Percentiles rank a stretch among this genome's conserved stretches.
phyloP scores from a whole-genome alignment of 2,329 filamentous ascomycete genomes.

The Xylariaceae sp. region DNA sequence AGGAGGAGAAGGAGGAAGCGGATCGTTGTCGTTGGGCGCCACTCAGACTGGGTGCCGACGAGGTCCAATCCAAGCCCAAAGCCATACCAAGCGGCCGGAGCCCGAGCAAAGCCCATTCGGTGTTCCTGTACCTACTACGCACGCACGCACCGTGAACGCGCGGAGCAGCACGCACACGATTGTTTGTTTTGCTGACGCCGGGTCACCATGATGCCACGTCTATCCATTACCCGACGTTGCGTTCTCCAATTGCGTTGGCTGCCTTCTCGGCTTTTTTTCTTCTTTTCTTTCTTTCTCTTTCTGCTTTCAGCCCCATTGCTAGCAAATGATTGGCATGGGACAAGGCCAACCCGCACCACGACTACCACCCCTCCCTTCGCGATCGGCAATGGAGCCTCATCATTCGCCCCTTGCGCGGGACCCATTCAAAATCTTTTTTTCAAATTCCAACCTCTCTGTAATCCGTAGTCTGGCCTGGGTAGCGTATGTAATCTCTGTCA shows the following conservation, averaged over 20 bases:
- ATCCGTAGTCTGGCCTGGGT: neutral
- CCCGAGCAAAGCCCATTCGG: neutral
- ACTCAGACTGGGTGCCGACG: constrained; percentile 5
- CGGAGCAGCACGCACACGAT: neutral
- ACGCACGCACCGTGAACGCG: constrained; percentile 19
- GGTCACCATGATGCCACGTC: constrained; percentile 28
- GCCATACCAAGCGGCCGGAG: neutral
- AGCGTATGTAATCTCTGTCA: constrained; percentile 16
- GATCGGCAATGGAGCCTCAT: constrained; percentile 9
- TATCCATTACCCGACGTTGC: constrained; percentile 19
- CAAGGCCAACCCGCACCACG: neutral
- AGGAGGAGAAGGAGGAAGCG: too few species aligned
- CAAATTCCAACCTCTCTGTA: neutral
- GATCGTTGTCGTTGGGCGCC: constrained; percentile 11
- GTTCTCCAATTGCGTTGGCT: constrained; percentile 11
- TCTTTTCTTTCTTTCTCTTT: neutral
- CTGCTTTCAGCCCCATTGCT: constrained; percentile 5
- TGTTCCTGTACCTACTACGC: constrained; percentile 10
- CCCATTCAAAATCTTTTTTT: constrained; percentile 10
- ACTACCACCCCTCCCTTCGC: constrained; percentile 13
- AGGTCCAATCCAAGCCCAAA: constrained; percentile 3
- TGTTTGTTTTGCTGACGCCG: constrained; percentile 16
- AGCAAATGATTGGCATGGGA: constrained; percentile 10
- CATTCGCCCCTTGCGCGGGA: constrained; percentile 16
- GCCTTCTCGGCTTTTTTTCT: neutral